phyloP scores from a whole-genome alignment of 1,284 basidiomycete genomes.

The Fomitopsis schrenkii region DNA sequence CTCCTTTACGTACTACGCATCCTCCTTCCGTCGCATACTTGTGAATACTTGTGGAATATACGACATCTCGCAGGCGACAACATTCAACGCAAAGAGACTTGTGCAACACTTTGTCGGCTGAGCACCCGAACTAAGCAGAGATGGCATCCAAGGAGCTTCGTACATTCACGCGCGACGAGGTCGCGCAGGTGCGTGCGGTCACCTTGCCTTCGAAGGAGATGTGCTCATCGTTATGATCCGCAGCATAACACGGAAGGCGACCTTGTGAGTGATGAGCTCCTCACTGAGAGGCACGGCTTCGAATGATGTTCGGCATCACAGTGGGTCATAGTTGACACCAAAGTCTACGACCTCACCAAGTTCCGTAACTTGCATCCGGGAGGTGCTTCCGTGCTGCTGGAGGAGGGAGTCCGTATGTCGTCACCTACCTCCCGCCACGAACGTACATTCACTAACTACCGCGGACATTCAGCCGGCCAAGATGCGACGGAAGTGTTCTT shows the following conservation, averaged over 20 bases:
- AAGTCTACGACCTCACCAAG: slow-evolving; percentile 77
- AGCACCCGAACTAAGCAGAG: background rate
- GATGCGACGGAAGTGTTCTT: slow-evolving; percentile 88
- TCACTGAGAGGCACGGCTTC: background rate
- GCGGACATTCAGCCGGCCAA: slow-evolving; percentile 53
- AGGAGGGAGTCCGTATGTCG: slow-evolving; percentile 66
- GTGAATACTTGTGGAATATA: background rate
- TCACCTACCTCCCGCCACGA: background rate
- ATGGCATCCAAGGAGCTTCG: slow-evolving; percentile 45
- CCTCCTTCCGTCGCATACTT: background rate
- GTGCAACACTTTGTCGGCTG: too few species aligned
- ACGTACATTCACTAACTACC: background rate
- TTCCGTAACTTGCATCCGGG: slow-evolving; percentile 84
- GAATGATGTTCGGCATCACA: slow-evolving; percentile 21
- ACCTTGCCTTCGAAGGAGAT: background rate
- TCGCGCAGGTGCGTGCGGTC: slow-evolving; percentile 41
- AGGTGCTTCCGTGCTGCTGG: slow-evolving; percentile 69
- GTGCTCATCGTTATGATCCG: background rate
- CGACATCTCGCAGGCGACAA: too few species aligned
- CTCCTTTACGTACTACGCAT: background rate
- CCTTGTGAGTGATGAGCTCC: slow-evolving; percentile 33
- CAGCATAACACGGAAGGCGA: slow-evolving; percentile 65
- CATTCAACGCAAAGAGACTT: too few species aligned
- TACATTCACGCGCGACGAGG: slow-evolving; percentile 47
- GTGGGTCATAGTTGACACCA: slow-evolving; percentile 84